A percentile compares a stretch with the other conserved stretches of the same genome.
Conservation (phyloP, 208 protist genomes). For the Kentomonas sorsogonicus region DNA sequence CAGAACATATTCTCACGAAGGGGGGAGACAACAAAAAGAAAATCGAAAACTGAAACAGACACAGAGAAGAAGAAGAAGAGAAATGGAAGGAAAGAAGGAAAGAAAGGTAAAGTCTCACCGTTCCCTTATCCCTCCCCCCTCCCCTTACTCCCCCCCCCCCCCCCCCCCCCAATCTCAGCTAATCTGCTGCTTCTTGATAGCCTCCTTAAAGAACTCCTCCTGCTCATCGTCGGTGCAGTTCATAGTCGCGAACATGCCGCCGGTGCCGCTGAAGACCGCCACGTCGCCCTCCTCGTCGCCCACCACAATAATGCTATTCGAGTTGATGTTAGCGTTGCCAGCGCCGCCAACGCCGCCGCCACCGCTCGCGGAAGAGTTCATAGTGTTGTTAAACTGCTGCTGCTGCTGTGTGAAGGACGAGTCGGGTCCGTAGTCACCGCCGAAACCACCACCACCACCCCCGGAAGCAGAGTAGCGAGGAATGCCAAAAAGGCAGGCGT, state of each 20-base stretch:
- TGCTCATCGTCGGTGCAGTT: constrained; percentile 74
- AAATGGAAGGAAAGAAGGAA: neutral
- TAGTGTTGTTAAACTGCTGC: too few species aligned
- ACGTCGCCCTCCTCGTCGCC: constrained; percentile 89
- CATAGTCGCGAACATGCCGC: constrained; percentile 31
- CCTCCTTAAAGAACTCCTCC: constrained; percentile 67
- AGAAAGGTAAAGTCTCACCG: too few species aligned
- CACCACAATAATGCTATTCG: constrained; percentile 81
- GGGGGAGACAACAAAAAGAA: neutral
- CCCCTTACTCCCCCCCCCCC: constrained; percentile 80
- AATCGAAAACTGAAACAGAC: neutral
- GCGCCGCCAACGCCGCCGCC: too few species aligned
- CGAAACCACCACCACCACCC: too few species aligned
- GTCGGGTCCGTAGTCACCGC: too few species aligned
- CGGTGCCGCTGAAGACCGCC: constrained; percentile 61
- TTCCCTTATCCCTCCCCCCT: too few species aligned
- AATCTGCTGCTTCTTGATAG: constrained; percentile 68
- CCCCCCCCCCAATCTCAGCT: constrained; percentile 83
- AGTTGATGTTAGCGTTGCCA: too few species aligned
- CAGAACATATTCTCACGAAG: neutral
- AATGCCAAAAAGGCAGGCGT: constrained; percentile 78
- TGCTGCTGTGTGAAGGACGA: too few species aligned
- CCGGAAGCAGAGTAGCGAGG: too few species aligned
- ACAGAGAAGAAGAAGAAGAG: neutral
- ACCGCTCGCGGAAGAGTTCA: too few species aligned